These are phyloP conservation scores for Rhizopus sp. DNA, from an alignment of 371 early-diverging fungal genomes.

Conservation along the genomic window DNA sequence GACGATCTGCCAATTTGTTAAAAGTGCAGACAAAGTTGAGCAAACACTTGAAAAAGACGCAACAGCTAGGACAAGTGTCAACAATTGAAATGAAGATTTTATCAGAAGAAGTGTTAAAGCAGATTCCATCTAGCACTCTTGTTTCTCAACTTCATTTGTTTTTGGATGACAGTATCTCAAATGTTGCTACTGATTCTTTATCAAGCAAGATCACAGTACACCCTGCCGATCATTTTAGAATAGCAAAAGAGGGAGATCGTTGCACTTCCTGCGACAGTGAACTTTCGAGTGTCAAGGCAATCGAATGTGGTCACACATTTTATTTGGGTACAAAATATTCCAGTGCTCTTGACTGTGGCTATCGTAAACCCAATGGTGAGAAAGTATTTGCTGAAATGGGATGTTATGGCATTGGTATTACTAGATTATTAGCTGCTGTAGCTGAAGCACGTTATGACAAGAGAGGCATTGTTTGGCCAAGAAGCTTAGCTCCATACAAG, in stretches of 20 bases:
- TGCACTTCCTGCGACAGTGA: conserved; percentile 62
- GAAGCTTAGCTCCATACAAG: conserved; percentile 71
- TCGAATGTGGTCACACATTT: conserved; percentile 92
- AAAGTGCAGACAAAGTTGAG: conserved; percentile 35
- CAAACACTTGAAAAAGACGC: conserved; percentile 21
- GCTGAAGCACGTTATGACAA: conserved; percentile 70
- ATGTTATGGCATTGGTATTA: conserved; percentile 89
- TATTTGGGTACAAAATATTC: conserved; percentile 91
- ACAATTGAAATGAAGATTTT: conserved; percentile 18
- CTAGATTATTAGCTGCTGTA: conserved; percentile 78
- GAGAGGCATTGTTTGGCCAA: conserved; percentile 80
- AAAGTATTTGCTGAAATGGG: conserved; percentile 81
- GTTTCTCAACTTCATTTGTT: conserved; percentile 26
- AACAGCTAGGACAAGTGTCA: conserved; percentile 17
- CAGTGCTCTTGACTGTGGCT: conserved; percentile 61
- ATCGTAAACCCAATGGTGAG: conserved; percentile 32
- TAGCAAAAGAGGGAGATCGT: conserved; percentile 61
- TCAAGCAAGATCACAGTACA: conserved; percentile 13
- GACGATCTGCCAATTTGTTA: conserved; percentile 29
- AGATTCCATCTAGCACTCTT: too few species aligned
- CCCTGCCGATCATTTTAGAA: conserved; percentile 53
- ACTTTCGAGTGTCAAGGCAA: conserved; percentile 63
- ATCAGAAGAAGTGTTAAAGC: background rate
- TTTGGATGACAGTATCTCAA: conserved; percentile 28
- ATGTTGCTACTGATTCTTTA: too few species aligned